Evolutionary conservation across 1,284 basidiomycete species (phyloP), one percentile per base, ranked within the genome.

Genomic region (Marasmius tenuissimus): DNA sequence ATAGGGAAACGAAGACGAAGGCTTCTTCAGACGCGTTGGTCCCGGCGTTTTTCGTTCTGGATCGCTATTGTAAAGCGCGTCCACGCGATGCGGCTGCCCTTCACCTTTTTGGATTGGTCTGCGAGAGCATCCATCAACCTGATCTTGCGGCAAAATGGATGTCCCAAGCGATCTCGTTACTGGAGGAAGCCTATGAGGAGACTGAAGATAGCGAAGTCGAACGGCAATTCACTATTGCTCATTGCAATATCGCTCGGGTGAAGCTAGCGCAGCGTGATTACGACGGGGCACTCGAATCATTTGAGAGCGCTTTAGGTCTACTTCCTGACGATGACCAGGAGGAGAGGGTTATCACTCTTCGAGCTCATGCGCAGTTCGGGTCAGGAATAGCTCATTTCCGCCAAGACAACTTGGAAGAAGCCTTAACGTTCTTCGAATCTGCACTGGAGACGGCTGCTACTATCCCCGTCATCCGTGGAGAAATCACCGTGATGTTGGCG

Each of bases 171-270:
- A 91, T 93, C 4, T 64, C 75, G 1, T 79, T 96, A 12, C 79
- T 99, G 22, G 97, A 99, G 74, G 82, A 87, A 2, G 82, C 86
- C 35, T 99, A 98, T 73, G 97, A 99, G 73, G 86, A 89, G 57
- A 85, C 85, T 1, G 97, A 99, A 72, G 90, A 92, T 56, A 71
- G 86, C 0, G 76, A 81, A 18, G 85, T 93, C 16, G 97, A 98
- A 72, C 77, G 81, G 33, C 87, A 86, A 63, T 99, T 92, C 72
- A 87, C 87, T 7, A 85, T 96, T 37, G 93, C 96, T 0, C 91
- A 95, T 63, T 78, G 85, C 39, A 98, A 94, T 64, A 77, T 96
- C 7, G 97, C 90, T 0, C 85, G 97, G 16, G 75, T 98, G 27
- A 82, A 85, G 11, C 78, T 98, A 10, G 80, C 88, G 0, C 71